These are phyloP conservation scores for Candida sojae DNA, from an alignment of 1,139 yeast species.

Conservation along the genomic window DNA sequence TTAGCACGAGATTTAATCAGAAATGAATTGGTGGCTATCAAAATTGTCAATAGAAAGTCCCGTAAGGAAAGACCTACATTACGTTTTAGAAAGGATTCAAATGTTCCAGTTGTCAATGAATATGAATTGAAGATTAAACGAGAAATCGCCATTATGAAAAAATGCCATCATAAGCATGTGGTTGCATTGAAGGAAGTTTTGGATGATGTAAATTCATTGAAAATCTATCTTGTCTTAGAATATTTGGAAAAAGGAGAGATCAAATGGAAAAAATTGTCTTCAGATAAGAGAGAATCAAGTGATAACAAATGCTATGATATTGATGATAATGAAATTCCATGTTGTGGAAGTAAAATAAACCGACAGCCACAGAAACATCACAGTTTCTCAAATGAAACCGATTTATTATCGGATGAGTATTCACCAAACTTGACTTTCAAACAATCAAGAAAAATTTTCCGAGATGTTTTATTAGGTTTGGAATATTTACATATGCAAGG, in stretches of 20 bases:
- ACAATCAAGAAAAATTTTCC: conserved; percentile 68
- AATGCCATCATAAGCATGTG: conserved; percentile 88
- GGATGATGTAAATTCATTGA: conserved; percentile 81
- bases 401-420: conserved; percentile 43
- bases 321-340: conserved; percentile 32
- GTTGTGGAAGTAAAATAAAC: conserved; percentile 27
- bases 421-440: conserved; percentile 64
- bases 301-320: conserved; percentile 12
- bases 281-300: conserved; percentile 7
- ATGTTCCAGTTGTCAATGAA: conserved; percentile 22
- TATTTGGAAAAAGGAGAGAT: conserved; percentile 93
- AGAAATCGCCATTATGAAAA: conserved; percentile 96
- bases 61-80: conserved; percentile 55
- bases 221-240: conserved; percentile 88
- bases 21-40: conserved; percentile 83
- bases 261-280: conserved; percentile 64
- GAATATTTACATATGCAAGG: conserved; percentile 94
- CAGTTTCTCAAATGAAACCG: conserved; percentile 24
- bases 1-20: conserved; percentile 75
- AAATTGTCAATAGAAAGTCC: conserved; percentile 80
- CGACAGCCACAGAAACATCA: conserved; percentile 12
- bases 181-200: conserved; percentile 85
- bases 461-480: conserved; percentile 86
- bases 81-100: conserved; percentile 40
- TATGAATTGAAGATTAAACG: conserved; percentile 75